A percentile compares a stretch with the other conserved stretches of the same genome.
Conservation (phyloP, 1,284 basidiomycete genomes). For the Cutaneotrichosporon sp. region DNA sequence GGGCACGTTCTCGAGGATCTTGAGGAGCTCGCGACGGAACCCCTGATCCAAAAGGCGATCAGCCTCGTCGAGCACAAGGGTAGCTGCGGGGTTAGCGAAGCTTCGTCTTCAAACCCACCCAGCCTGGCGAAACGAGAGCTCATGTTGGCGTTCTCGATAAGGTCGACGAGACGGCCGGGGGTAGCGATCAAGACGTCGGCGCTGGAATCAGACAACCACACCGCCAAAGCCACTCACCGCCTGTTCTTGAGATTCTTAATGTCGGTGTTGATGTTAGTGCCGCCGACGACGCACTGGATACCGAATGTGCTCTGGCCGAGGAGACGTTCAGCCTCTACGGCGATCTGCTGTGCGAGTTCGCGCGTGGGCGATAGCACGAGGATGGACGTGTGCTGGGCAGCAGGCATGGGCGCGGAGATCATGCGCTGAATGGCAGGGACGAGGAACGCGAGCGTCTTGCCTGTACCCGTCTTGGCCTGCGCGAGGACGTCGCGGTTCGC, state of each 20-base stretch:
- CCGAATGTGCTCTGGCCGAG: constrained; percentile 26
- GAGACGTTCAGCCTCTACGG: constrained; percentile 25
- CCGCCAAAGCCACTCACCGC: constrained; percentile 24
- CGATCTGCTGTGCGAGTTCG: constrained; percentile 51
- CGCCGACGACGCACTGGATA: constrained; percentile 49
- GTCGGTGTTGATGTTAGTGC: constrained; percentile 49
- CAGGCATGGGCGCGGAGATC: constrained; percentile 24
- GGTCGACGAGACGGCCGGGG: constrained; percentile 52
- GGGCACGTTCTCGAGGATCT: constrained; percentile 43
- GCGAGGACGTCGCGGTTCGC: constrained; percentile 50
- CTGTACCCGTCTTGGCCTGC: constrained; percentile 55
- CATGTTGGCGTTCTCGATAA: constrained; percentile 47
- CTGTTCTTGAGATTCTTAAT: constrained; percentile 37
- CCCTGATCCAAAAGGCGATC: constrained; percentile 50
- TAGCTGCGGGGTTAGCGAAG: constrained; percentile 16
- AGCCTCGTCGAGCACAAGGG: constrained; percentile 52
- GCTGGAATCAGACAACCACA: constrained; percentile 8
- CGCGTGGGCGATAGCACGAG: constrained; percentile 52
- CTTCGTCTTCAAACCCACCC: constrained; percentile 10
- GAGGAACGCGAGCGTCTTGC: constrained; percentile 55
- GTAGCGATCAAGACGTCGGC: constrained; percentile 51
- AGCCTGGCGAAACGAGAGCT: constrained; percentile 32
- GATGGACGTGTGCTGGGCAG: constrained; percentile 28
- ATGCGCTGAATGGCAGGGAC: constrained; percentile 51
- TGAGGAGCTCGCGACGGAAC: constrained; percentile 37